phyloP scores from a whole-genome alignment of 2,329 filamentous ascomycete species.

The Zymoseptoria crescenta region DNA sequence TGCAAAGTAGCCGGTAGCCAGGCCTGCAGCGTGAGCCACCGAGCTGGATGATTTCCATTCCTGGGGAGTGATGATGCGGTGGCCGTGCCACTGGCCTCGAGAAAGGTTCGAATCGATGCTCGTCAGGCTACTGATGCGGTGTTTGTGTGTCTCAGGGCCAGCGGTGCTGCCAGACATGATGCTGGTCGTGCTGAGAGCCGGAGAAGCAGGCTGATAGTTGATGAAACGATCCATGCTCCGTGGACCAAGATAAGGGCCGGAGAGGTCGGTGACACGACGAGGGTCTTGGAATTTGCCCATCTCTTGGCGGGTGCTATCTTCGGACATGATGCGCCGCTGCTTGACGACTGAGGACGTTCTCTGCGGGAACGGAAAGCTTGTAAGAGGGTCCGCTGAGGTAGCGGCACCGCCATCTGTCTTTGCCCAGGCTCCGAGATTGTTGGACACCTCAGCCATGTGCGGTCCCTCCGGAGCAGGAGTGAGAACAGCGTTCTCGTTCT shows the following conservation, averaged over 20 bases:
- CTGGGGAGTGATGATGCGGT: slow-evolving; percentile 26
- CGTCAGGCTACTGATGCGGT: slow-evolving; percentile 21
- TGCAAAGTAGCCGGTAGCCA: slow-evolving; percentile 28
- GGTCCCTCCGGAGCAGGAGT: slow-evolving; percentile 24
- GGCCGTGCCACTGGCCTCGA: slow-evolving; percentile 16
- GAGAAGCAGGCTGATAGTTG: slow-evolving; percentile 5
- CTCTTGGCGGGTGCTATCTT: slow-evolving; percentile 3
- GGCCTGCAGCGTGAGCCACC: slow-evolving; percentile 25
- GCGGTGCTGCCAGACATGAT: slow-evolving; percentile 12
- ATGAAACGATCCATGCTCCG: background rate
- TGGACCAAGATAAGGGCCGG: slow-evolving; percentile 1
- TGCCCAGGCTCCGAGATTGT: slow-evolving; percentile 27
- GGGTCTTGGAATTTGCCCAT: slow-evolving; percentile 1
- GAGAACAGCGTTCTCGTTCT: slow-evolving; percentile 28
- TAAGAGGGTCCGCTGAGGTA: slow-evolving; percentile 3
- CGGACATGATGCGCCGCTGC: slow-evolving; percentile 11
- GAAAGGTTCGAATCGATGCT: slow-evolving; percentile 23
- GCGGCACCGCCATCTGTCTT: slow-evolving; percentile 15
- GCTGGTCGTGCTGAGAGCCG: slow-evolving; percentile 13
- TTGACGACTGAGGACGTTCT: slow-evolving; percentile 14
- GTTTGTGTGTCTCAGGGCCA: slow-evolving; percentile 2
- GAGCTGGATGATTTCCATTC: slow-evolving; percentile 28
- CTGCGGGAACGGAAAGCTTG: slow-evolving; percentile 18
- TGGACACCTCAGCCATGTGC: slow-evolving; percentile 17
- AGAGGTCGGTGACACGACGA: background rate